Base-by-base conservation (phyloP, 495 filamentous ascomycete genomes). In the Mytilinidion resinicola region DNA sequence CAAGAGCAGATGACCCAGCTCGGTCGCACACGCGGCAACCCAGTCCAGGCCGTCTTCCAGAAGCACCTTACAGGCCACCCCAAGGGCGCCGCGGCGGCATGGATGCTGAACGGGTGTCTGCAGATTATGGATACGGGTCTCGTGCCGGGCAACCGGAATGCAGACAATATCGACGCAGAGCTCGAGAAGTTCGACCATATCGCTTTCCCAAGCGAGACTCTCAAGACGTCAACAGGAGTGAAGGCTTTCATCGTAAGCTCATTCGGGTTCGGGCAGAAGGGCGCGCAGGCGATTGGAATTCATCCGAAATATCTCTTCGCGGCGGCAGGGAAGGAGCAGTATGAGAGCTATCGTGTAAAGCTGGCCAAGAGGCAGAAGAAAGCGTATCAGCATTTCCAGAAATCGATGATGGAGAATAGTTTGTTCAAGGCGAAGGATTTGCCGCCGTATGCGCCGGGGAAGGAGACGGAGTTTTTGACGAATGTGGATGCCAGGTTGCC, bases 201-300 rank as follows among this genome's bases (percentile, higher is more conserved):
- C 60, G 87, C 95, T 54, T 97, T 95, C 74, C 92, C 92, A 38
- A 95, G 85, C 74, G 85, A 84, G 54, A 91, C 82, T 73, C 90
- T 97, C 65, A 91, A 96, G 74, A 96, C 91, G 15, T 91, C 96
- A 65, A 47, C 35, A 15, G 92, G 91, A 53, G 77, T 97, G 73
- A 96, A 96, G 73, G 92, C 92, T 4, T 96, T 97, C 81, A 93
- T 89, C 0, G 86, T 97, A 51, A 96, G 90, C 17, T 97, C 92
- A 2, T 97, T 97, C 73, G 92, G 92, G 71, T 97, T 97, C 76
- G 92, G 92, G 59, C 92, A 97, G 74, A 96, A 96, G 81, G 92
- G 92, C 67, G 90, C 91, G 51, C 92, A 96, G 75, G 90, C 86
- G 47, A 90, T 97, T 69, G 92, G 91, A 73, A 85, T 97, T 48